Evolutionary conservation across 1,139 yeast species (phyloP).

Genomic region (Hyphopichia fennica): DNA sequence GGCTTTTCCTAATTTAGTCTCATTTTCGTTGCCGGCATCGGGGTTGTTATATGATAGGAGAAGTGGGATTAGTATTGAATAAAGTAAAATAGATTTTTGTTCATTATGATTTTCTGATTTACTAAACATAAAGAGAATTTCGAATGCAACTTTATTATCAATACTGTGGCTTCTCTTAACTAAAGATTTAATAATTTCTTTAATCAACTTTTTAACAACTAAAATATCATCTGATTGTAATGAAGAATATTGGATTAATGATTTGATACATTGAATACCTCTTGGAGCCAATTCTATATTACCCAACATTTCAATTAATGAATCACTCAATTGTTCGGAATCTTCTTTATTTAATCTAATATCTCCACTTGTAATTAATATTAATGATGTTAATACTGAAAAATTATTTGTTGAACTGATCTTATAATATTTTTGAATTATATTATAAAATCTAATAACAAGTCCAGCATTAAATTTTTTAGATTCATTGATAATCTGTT

Average conservation of each 20-base stretch:
- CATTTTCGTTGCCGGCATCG: slow-evolving; percentile 7
- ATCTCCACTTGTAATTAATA: slow-evolving; percentile 57
- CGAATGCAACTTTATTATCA: slow-evolving; percentile 49
- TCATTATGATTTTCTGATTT: slow-evolving; percentile 31
- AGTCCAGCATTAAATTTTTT: slow-evolving; percentile 24
- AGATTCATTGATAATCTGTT: slow-evolving; percentile 42
- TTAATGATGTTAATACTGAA: slow-evolving; percentile 56
- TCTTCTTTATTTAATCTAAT: slow-evolving; percentile 38
- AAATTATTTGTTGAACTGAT: slow-evolving; percentile 31
- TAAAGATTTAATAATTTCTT: slow-evolving; percentile 22
- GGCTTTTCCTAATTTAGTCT: slow-evolving; percentile 18
- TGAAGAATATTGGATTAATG: slow-evolving; percentile 47
- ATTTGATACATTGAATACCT: slow-evolving; percentile 58
- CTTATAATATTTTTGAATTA: slow-evolving; percentile 28
- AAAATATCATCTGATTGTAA: slow-evolving; percentile 21
- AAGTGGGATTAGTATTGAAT: slow-evolving; percentile 50
- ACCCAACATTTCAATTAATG: slow-evolving; percentile 35
- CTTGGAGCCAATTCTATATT: slow-evolving; percentile 36
- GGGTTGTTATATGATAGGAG: slow-evolving; percentile 39
- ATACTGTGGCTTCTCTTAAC: slow-evolving; percentile 2
- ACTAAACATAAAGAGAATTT: slow-evolving; percentile 51
- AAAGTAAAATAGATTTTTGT: slow-evolving; percentile 29
- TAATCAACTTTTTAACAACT: slow-evolving; percentile 34
- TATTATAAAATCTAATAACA: slow-evolving; percentile 37
- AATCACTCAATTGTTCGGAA: slow-evolving; percentile 24